phyloP scores from a whole-genome alignment of 768 basidiomycete species.

The Xerocomus spinulosus region DNA sequence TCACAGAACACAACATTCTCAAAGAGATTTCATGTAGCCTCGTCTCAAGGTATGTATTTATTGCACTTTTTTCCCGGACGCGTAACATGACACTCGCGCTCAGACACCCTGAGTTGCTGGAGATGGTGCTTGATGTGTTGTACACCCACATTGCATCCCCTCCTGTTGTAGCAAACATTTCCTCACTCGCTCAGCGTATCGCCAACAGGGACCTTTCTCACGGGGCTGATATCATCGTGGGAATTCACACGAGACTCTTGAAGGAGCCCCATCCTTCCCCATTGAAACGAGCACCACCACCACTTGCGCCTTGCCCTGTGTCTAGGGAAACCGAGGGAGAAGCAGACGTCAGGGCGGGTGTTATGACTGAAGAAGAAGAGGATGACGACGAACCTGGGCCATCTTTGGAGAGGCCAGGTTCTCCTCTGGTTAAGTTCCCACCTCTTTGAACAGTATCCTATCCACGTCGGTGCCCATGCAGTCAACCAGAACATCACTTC shows the following conservation, averaged over 20 bases:
- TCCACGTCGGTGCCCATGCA: too few relatives aligned
- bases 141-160: conserved; percentile 16
- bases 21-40: conserved; percentile 20
- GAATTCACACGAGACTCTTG: conserved; percentile 16
- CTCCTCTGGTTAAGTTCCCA: neutral
- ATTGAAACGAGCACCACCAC: neutral
- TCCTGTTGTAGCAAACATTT: conserved; percentile 8
- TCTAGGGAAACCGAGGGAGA: neutral
- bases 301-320: neutral
- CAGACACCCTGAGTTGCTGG: conserved; percentile 13
- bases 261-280: conserved; percentile 1
- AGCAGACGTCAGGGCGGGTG: neutral
- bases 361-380: neutral
- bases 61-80: too few relatives aligned
- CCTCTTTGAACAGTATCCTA: neutral
- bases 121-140: conserved; percentile 21
- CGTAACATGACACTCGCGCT: too few relatives aligned
- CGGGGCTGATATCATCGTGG: conserved; percentile 18
- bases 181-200: conserved; percentile 13
- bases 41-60: conserved; percentile 10
- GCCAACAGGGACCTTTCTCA: conserved; percentile 18
- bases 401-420: too few relatives aligned
- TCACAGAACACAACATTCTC: conserved; percentile 22
- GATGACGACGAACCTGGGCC: neutral
- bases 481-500: neutral